Conservation (phyloP, 176 grass and related monocot species). For the Olyra latifolia region DNA sequence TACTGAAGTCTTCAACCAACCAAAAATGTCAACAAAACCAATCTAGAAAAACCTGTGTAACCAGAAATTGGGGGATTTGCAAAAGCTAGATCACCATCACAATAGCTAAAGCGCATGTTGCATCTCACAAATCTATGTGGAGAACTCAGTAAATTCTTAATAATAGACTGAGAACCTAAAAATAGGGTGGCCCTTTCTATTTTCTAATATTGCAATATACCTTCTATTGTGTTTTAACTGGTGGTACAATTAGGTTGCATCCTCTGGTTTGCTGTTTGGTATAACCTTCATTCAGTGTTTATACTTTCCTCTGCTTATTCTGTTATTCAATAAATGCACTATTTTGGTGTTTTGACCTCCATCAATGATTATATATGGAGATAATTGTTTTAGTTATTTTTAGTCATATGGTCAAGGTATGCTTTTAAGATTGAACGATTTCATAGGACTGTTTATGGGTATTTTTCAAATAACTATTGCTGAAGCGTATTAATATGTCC, state of each 20-base stretch:
- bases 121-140: neutral
- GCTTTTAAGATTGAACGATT: conserved; percentile 16
- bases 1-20: neutral
- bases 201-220: neutral
- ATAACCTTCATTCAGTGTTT: neutral
- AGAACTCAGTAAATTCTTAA: neutral
- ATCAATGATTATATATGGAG: neutral
- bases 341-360: conserved; percentile 21
- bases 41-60: neutral
- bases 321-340: neutral
- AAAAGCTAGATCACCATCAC: neutral
- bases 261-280: neutral
- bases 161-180: neutral
- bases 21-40: neutral
- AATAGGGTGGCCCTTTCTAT: neutral
- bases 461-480: neutral
- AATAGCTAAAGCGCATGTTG: neutral
- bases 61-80: neutral
- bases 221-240: neutral
- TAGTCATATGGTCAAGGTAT: neutral
- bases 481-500: neutral
- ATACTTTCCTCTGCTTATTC: conserved; percentile 4
- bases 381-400: neutral
- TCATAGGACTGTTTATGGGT: neutral
- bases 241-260: neutral